Evolutionary conservation across 1,284 basidiomycete species (phyloP).

Genomic region (Inonotus hispidus): DNA sequence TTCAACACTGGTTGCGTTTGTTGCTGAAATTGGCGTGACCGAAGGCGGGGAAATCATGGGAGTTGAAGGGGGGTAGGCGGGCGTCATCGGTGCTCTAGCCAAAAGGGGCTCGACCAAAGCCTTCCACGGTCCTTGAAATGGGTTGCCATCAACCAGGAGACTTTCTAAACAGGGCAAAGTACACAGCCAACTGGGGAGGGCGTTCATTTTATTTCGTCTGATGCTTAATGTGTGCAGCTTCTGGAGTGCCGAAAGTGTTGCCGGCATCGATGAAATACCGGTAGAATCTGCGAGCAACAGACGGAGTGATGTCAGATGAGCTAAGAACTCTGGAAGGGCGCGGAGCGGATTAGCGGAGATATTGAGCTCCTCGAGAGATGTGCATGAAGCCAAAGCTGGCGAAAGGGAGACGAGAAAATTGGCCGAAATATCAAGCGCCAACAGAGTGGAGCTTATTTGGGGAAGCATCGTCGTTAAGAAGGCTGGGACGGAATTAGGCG

Average conservation of each 20-base stretch:
- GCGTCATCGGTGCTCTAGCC: conserved; percentile 53
- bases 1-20: conserved; percentile 43
- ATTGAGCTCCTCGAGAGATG: conserved; percentile 88
- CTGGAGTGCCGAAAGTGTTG: conserved; percentile 60
- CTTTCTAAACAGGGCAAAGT: conserved; percentile 78
- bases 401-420: conserved; percentile 84
- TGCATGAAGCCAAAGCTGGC: conserved; percentile 70
- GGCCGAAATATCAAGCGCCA: conserved; percentile 86
- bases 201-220: conserved; percentile 81
- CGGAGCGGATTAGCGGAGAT: conserved; percentile 87
- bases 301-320: conserved; percentile 70
- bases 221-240: conserved; percentile 84
- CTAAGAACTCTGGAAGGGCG: conserved; percentile 78
- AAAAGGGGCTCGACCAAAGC: conserved; percentile 80
- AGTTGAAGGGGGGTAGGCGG: conserved; percentile 62
- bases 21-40: conserved; percentile 34
- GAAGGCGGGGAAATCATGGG: conserved; percentile 52
- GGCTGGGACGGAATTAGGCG: conserved; percentile 68
- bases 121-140: conserved; percentile 89
- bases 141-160: conserved; percentile 88
- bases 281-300: conserved; percentile 90
- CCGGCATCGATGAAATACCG: conserved; percentile 70
- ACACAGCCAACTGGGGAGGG: conserved; percentile 93
- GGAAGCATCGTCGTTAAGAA: conserved; percentile 69
- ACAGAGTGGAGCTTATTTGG: conserved; percentile 67